A percentile compares a stretch with the other conserved stretches of the same genome.
Evolutionary conservation across 805 yeast species (phyloP).

Genomic region (Candida khao-thaluensis): DNA sequence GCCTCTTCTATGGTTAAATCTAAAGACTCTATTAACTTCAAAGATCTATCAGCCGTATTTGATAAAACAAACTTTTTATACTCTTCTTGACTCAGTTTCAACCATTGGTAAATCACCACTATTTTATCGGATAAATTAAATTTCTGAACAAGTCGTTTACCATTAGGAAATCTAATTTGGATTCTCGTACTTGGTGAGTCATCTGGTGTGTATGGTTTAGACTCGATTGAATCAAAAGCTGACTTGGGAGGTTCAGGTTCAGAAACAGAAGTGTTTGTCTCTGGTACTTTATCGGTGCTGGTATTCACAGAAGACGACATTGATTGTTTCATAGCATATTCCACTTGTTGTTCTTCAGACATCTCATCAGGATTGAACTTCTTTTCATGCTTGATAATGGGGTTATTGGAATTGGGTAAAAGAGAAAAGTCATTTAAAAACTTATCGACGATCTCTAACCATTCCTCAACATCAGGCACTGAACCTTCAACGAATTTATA

Average conservation of each 20-base stretch:
- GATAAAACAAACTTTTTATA: constrained; percentile 47
- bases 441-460: constrained; percentile 66
- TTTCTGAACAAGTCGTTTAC: constrained; percentile 75
- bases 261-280: not conserved
- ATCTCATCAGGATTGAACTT: constrained; percentile 62
- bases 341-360: constrained; percentile 82
- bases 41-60: constrained; percentile 34
- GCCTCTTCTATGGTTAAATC: constrained; percentile 66
- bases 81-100: constrained; percentile 52
- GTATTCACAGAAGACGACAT: constrained; percentile 22
- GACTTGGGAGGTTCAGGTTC: not conserved
- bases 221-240: constrained; percentile 46
- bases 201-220: constrained; percentile 65
- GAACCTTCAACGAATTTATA: constrained; percentile 65
- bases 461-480: constrained; percentile 58
- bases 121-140: constrained; percentile 61
- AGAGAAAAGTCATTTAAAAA: constrained; percentile 68
- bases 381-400: constrained; percentile 58
- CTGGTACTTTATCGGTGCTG: not conserved
- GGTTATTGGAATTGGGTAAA: constrained; percentile 62
- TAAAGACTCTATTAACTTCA: constrained; percentile 57
- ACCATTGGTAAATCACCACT: constrained; percentile 56
- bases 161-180: constrained; percentile 86
- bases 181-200: constrained; percentile 67
- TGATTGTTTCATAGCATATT: constrained; percentile 70